Evolutionary conservation across 768 basidiomycete species (phyloP).

Genomic region (Fomitopsis pulvina): DNA sequence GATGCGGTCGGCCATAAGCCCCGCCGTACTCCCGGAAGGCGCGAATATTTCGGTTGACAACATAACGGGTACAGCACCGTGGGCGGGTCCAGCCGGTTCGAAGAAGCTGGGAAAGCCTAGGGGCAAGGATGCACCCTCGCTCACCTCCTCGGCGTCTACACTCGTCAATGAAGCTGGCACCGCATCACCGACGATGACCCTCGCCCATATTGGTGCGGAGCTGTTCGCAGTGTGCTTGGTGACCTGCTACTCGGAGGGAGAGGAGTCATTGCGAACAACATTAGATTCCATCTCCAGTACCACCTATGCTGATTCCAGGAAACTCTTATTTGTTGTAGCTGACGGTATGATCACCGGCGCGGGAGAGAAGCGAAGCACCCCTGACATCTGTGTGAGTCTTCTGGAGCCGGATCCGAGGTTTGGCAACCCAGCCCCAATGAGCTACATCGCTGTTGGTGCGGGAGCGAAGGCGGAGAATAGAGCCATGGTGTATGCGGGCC

Average conservation of each 20-base stretch:
- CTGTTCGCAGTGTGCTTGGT: slow-evolving; percentile 93
- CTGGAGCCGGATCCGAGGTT: slow-evolving; percentile 93
- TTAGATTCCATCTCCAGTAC: slow-evolving; percentile 91
- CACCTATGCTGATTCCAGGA: slow-evolving; percentile 86
- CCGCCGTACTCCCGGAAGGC: slow-evolving; percentile 93
- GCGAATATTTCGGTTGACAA: slow-evolving; percentile 94
- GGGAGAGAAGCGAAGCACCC: slow-evolving; percentile 93
- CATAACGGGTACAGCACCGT: slow-evolving; percentile 87
- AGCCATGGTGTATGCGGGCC: slow-evolving; percentile 99
- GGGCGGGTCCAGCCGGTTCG: slow-evolving; percentile 58
- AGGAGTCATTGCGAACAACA: slow-evolving; percentile 85
- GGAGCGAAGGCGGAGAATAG: slow-evolving; percentile 88
- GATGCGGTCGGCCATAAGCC: slow-evolving; percentile 81
- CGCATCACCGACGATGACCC: slow-evolving; percentile 64
- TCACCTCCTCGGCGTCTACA: slow-evolving; percentile 51
- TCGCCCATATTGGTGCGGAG: slow-evolving; percentile 90
- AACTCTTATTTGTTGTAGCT: slow-evolving; percentile 89
- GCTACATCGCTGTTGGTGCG: slow-evolving; percentile 83
- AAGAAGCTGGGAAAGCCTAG: slow-evolving; percentile 43
- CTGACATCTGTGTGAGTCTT: slow-evolving; percentile 90
- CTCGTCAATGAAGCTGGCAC: slow-evolving; percentile 41
- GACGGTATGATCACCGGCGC: slow-evolving; percentile 99
- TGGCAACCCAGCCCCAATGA: slow-evolving; percentile 94
- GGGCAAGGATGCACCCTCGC: slow-evolving; percentile 40
- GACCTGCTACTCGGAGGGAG: slow-evolving; percentile 97